Evolutionary conservation across 495 filamentous ascomycete genomes (phyloP), one percentile per base, ranked within the genome.

Genomic region (Podospora anserina): DNA sequence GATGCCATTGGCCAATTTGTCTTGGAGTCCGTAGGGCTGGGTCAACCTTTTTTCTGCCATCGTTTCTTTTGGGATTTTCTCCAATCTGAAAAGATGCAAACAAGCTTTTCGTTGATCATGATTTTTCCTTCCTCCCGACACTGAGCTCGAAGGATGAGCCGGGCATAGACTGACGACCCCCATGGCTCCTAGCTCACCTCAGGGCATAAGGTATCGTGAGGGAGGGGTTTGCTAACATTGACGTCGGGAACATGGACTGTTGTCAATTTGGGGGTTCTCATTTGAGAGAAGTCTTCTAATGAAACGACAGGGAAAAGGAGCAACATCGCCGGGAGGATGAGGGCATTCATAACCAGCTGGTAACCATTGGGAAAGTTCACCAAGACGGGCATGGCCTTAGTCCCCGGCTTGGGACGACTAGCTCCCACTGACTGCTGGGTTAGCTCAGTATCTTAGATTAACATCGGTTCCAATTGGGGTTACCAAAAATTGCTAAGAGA

Each of bases 1-100:
- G 49, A 4, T 27, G 9, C 58, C 39, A 70, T 67, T 70, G 68
- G 68, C 26, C 64, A 70, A 70, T 66, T 64, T 20, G 49, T 70
- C 30, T 60, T 11, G 30, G 18, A 15, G 2, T 19, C 13, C 20
- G 54, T 53, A 60, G 65, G 57, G 61, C 61, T 63, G 61, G 59
- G 59, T 59, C 56, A 23, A 23, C 26, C n/a, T 59, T 27, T 59
- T 59, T 59, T 59, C 19, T 49, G 2, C 15, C 39, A 49, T 2
- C 13, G 39, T 49, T 32, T 32, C 39, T 16, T 23, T 23, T 18
- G 56, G 56, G 7, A 2, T 59, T 18, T 1, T 59, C 15, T 9
- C 56, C 26, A 20, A 20, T 18, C 39, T 49, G 39, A 11, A 49
- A 49, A 49, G 39, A 49, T 49, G 9, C n/a, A 58, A 20, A 4